Conservation (phyloP, 164 flowering plant species). For the Aristolochia californica region DNA sequence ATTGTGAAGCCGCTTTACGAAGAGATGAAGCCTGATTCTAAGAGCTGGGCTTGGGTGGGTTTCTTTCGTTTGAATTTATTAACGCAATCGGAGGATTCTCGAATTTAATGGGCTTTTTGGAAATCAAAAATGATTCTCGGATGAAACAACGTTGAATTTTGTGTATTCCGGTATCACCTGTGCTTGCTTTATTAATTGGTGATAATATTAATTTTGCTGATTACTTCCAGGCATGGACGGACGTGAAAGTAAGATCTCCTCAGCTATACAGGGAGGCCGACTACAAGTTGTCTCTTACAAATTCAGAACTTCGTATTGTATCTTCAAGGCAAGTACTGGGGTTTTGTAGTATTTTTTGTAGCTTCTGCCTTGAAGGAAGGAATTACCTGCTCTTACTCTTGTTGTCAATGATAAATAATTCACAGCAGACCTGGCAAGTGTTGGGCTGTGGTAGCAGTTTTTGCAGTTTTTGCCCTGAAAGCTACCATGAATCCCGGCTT, state of each 20-base stretch:
- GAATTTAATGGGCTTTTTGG: too few species aligned
- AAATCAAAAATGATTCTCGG: too few species aligned
- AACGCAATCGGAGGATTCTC: not conserved
- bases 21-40: slow-evolving; percentile 44
- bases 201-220: not conserved
- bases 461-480: too few species aligned
- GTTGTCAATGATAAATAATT: too few species aligned
- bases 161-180: too few species aligned
- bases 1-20: slow-evolving; percentile 71
- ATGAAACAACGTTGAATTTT: too few species aligned
- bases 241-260: slow-evolving; percentile 88
- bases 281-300: slow-evolving; percentile 68
- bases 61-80: not conserved
- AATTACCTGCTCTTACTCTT: not conserved
- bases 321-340: slow-evolving; percentile 58
- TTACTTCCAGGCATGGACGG: slow-evolving; percentile 60
- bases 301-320: slow-evolving; percentile 40
- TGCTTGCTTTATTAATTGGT: not conserved
- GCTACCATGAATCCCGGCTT: too few species aligned
- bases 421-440: too few species aligned
- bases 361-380: not conserved
- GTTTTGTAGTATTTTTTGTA: too few species aligned
- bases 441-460: too few species aligned
- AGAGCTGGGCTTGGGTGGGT: slow-evolving; percentile 77
- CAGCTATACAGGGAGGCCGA: slow-evolving; percentile 73